These are phyloP conservation scores for Debaryomyces sp. DNA, from an alignment of 1,139 yeast species.

Conservation along the genomic window DNA sequence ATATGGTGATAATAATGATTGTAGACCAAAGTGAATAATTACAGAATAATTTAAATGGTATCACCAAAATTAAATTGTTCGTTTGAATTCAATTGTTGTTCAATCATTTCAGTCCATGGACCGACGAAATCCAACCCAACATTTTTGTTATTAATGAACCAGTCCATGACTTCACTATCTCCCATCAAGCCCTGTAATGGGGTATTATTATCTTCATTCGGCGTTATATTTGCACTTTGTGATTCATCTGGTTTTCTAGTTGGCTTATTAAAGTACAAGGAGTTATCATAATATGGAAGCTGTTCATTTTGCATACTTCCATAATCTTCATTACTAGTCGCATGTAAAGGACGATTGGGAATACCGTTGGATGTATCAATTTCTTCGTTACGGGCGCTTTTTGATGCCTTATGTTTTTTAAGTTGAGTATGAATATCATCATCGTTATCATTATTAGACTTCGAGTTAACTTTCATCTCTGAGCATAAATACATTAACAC, in stretches of 20 bases:
- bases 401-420: conserved; percentile 9
- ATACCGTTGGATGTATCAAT: neutral
- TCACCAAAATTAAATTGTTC: conserved; percentile 38
- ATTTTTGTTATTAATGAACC: conserved; percentile 66
- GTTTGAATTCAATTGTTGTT: conserved; percentile 52
- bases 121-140: conserved; percentile 87
- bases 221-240: conserved; percentile 12
- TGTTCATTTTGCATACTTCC: neutral
- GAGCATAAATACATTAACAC: conserved; percentile 77
- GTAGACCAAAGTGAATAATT: neutral
- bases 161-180: conserved; percentile 66
- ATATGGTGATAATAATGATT: neutral
- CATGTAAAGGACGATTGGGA: neutral
- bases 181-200: conserved; percentile 30
- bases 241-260: conserved; percentile 3
- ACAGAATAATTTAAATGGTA: conserved; percentile 14
- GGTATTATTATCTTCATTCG: conserved; percentile 14
- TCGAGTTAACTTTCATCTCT: conserved; percentile 59
- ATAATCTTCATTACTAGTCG: neutral
- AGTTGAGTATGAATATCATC: conserved; percentile 1
- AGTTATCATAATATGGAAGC: conserved; percentile 4
- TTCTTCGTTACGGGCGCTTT: conserved; percentile 14
- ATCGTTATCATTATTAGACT: conserved; percentile 13
- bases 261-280: conserved; percentile 7
- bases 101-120: conserved; percentile 86